Evolutionary conservation across 495 filamentous ascomycete genomes (phyloP), one percentile per base, ranked within the genome.

Genomic region (Talaromyces trachyspermus): DNA sequence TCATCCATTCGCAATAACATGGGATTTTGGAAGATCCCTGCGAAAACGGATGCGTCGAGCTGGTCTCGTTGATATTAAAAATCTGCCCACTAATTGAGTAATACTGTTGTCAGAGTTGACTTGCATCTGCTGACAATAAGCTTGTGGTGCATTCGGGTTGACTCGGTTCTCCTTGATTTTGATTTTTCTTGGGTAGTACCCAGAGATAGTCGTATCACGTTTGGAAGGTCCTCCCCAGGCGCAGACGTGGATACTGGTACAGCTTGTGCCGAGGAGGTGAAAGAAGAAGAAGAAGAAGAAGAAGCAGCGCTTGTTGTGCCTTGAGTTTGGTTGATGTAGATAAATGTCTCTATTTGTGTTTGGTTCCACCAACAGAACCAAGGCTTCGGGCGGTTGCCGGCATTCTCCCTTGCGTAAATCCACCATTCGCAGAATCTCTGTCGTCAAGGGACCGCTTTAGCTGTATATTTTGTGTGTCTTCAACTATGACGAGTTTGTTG

Each of bases 361-460:
- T 78, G 71, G 49, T 91, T 89, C 88, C 88, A 96, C 56, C 75
- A 84, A 61, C 90, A 96, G 53, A 87, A 81, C 89, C 89, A 96
- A 2, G 87, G 83, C 43, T 75, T 79, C 27, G 90, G 83, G 0
- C 81, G 80, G 2, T 69, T 63, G 43, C 74, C 54, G 2, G 79
- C 77, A 14, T 74, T 55, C 49, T 75, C 30, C 73, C 65, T 24
- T 53, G 47, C 18, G 40, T 26, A 25, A 50, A 26, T 43, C 45
- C 33, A 48, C 19, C 25, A n/a, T 17, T 23, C 4, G 33, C 11
- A 30, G 26, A 22, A 26, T 41, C 43, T 18, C 45, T 49, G 7
- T 43, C 40, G 44, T 35, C 26, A 30, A 55, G 33, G 29, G 40
- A 46, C 9, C 49, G 53, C 39, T 55, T 55, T 12, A 14, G n/a